phyloP scores from a whole-genome alignment of 2,329 filamentous ascomycete species.

The Phoma herbarum region DNA sequence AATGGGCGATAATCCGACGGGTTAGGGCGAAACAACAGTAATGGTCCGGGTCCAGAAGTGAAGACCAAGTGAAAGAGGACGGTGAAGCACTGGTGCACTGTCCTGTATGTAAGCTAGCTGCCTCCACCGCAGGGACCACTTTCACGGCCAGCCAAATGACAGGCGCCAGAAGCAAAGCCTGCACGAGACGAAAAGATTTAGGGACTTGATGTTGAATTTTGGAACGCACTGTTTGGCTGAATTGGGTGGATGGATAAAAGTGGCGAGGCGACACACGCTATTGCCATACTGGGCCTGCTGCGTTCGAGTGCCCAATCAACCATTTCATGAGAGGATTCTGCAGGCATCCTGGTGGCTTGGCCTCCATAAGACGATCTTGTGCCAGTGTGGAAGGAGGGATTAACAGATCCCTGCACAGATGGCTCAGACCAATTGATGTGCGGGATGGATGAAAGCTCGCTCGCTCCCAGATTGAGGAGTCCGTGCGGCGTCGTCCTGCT shows the following conservation, averaged over 20 bases:
- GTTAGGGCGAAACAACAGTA: constrained; percentile 38
- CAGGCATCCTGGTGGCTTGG: constrained; percentile 46
- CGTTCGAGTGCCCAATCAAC: constrained; percentile 34
- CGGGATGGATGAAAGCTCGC: constrained; percentile 48
- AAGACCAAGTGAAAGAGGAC: constrained; percentile 27
- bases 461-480: constrained; percentile 26
- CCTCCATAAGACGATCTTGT: constrained; percentile 44
- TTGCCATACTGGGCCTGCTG: constrained; percentile 38
- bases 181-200: constrained; percentile 43
- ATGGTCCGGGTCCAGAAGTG: constrained; percentile 33
- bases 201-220: constrained; percentile 45
- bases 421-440: constrained; percentile 52
- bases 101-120: constrained; percentile 37
- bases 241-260: constrained; percentile 50
- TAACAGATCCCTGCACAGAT: constrained; percentile 34
- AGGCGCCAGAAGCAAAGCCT: constrained; percentile 45
- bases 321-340: constrained; percentile 42
- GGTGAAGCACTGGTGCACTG: constrained; percentile 39
- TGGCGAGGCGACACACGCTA: constrained; percentile 50
- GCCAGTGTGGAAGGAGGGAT: constrained; percentile 43
- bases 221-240: constrained; percentile 45
- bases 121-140: constrained; percentile 22
- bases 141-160: constrained; percentile 34
- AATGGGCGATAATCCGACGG: constrained; percentile 37
- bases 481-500: constrained; percentile 32